These are phyloP conservation scores for Saccharomycopsis amapae DNA, from an alignment of 805 yeast species.

Conservation along the genomic window DNA sequence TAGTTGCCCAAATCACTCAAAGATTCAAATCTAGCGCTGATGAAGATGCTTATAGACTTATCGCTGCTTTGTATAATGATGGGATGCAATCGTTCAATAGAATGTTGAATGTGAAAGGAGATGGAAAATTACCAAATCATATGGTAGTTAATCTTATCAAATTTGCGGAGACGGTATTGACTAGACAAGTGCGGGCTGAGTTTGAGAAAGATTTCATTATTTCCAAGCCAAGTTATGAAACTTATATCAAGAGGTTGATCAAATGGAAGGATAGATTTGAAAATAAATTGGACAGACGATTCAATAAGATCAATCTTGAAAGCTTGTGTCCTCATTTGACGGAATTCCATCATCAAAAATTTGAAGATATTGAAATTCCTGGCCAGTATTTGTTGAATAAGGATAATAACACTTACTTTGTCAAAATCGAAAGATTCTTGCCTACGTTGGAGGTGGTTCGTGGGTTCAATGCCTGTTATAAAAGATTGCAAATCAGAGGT, in stretches of 20 bases:
- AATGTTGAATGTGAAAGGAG: conserved; percentile 78
- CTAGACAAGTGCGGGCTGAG: conserved; percentile 80
- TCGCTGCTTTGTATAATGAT: conserved; percentile 87
- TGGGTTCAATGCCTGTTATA: conserved; percentile 84
- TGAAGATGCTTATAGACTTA: conserved; percentile 91
- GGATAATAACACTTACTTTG: conserved; percentile 84
- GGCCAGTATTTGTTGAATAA: conserved; percentile 89
- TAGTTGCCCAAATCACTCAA: conserved; percentile 92
- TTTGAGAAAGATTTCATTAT: conserved; percentile 87
- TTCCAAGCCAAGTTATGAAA: conserved; percentile 81
- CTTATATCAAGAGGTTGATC: conserved; percentile 74
- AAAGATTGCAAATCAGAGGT: conserved; percentile 83
- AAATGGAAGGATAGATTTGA: conserved; percentile 92
- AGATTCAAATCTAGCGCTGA: conserved; percentile 90
- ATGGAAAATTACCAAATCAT: conserved; percentile 80
- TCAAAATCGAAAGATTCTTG: conserved; percentile 87
- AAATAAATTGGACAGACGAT: conserved; percentile 81
- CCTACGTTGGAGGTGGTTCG: conserved; percentile 84
- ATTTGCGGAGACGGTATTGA: conserved; percentile 89
- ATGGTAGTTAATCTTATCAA: conserved; percentile 83
- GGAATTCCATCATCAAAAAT: conserved; percentile 96
- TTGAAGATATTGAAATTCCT: conserved; percentile 95
- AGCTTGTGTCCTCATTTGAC: conserved; percentile 90
- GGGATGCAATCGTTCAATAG: conserved; percentile 88
- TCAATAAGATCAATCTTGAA: conserved; percentile 74